Evolutionary conservation across 805 yeast genomes (phyloP), one percentile per base, ranked within the genome.

Genomic region (Ogataea methanolica): DNA sequence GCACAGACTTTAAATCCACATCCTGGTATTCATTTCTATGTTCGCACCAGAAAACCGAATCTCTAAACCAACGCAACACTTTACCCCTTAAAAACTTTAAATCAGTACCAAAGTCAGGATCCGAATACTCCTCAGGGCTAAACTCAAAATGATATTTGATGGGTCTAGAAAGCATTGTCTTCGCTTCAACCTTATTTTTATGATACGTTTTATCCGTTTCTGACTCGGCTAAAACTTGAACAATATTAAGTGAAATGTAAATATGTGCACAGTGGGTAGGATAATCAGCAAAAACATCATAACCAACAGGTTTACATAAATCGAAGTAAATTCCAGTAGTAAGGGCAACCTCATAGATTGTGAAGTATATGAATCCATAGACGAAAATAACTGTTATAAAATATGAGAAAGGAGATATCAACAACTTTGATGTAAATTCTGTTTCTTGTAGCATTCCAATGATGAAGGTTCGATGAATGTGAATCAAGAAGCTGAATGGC

Each of bases 261-360:
- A 85, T 71, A 63, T 85, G 89, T 0, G 94, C 90, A 66, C 90
- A 85, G 61, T 85, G 92, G 7, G 83, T 82, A 0, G 92, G 94
- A 23, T 79, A 76, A 40, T 85, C 86, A n/a, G 75, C 73, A 60
- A 85, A 85, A 23, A 80, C 77, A 46, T 83, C 85, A 53, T 78
- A 55, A 2, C 64, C 68, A 29, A 69, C 68, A 16, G 50, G 51
- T 3, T 60, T 54, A 69, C 70, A 65, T 8, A 55, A 31, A 7
- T 52, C 49, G 1, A 59, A 43, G 5, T 48, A 39, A 22, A 62
- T 58, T 5, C 69, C 68, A 1, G 42, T 26, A 44, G 60, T 42
- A 11, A 59, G 39, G 5, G 58, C 33, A 1, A 47, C 11, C 46
- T 66, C 68, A 49, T 67, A 65, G 3, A 57, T 12, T 0, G 45